Base-by-base conservation (phyloP, 2,329 filamentous ascomycete species). In the Trichophyton equinum region DNA sequence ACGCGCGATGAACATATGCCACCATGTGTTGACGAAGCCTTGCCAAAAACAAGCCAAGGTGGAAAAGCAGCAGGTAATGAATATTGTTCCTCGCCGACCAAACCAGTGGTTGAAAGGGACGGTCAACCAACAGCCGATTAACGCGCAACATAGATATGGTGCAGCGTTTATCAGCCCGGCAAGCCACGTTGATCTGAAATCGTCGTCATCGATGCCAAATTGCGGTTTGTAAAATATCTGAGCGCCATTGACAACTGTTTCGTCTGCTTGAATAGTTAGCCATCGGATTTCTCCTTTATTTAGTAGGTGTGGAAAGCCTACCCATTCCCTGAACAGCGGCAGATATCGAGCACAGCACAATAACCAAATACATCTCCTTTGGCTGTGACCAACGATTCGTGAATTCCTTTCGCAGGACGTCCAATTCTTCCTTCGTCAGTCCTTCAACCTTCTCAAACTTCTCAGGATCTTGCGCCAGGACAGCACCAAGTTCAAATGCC, bases 21-120 rank as follows among this genome's bases (percentile, higher is more conserved):
- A 79, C 87, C 88, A 92, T 0, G 80, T 85, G 63, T 87, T 82
- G 60, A 85, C 83, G 65, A 89, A 87, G 0, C 82, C 80, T 68
- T 82, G 78, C 81, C 81, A 83, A 38, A 79, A 70, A 64, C 75
- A 79, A 8, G 78, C 73, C 18, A 78, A 68, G 6, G 75, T 76
- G n/a, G 85, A 87, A 69, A 91, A 85, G 64, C 87, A 81, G 53
- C 86, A 88, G 4, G 88, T 84, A 61, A 89, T 75, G 72, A 90
- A 91, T 64, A 92, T 91, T 18, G 85, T 88, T 11, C 87, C 86
- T 1, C 86, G 80, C 57, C 87, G 82, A 11, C 87, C 88, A 64
- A 89, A 85, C 63, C 69, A 76, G 60, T 84, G 81, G 73, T 90
- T 90, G 71, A 89, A 80, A 0, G 87, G 87, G 42, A 85, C 83